phyloP scores from a whole-genome alignment of 306 rosid genomes.

The Casuarina cunninghamiana region DNA sequence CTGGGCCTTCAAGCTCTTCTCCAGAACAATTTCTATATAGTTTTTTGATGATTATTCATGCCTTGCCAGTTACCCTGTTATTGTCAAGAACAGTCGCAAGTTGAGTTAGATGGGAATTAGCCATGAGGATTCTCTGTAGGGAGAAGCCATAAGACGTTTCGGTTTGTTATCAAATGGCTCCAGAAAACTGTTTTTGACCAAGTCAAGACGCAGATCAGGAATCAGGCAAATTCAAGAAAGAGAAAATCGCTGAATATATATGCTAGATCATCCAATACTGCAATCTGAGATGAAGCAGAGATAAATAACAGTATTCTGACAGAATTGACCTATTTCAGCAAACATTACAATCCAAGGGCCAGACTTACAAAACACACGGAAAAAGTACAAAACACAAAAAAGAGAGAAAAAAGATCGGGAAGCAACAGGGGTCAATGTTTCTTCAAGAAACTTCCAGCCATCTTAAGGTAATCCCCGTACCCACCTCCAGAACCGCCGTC shows the following conservation, averaged over 20 bases:
- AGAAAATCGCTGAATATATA: not conserved
- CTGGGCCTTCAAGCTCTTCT: not conserved
- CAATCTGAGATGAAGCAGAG: not conserved
- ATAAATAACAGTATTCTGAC: not conserved
- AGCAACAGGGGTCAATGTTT: slow-evolving; percentile 1
- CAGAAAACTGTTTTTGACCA: not conserved
- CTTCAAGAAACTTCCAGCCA: slow-evolving; percentile 38
- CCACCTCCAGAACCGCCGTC: slow-evolving; percentile 3
- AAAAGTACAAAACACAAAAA: not conserved
- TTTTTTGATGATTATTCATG: no score
- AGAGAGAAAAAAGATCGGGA: not conserved
- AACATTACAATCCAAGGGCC: not conserved
- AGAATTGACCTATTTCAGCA: not conserved
- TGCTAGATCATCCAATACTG: not conserved
- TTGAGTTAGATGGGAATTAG: not conserved
- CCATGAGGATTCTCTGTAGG: not conserved
- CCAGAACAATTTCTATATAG: no score
- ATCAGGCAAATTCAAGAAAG: not conserved
- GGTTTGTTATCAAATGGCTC: not conserved
- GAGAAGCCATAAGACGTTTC: not conserved
- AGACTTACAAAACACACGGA: not conserved
- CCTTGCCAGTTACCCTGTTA: not conserved
- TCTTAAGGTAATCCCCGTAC: slow-evolving; percentile 31
- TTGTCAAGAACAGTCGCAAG: not conserved
- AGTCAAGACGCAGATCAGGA: not conserved